Percentiles rank a stretch among this genome's conserved stretches.
Conservation (phyloP, 2,329 filamentous ascomycete species). For the Colletotrichum orchidophilum region DNA sequence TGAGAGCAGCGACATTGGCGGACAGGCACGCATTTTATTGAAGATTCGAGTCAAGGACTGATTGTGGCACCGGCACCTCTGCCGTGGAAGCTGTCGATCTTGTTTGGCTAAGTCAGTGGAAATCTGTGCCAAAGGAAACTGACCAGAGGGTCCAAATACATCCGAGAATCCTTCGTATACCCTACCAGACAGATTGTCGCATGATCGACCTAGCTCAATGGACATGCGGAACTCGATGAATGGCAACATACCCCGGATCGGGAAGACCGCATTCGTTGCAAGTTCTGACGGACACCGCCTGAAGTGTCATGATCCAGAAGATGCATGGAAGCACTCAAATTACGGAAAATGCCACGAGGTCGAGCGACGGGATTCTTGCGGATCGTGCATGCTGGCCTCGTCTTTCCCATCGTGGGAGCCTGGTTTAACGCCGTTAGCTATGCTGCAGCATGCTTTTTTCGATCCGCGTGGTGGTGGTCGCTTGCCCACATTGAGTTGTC, state of each 20-base stretch:
- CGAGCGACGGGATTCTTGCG: not conserved
- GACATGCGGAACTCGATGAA: not conserved
- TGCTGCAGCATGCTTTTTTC: not conserved
- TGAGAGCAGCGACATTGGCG: not conserved
- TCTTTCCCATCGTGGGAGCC: not conserved
- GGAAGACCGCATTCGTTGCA: not conserved
- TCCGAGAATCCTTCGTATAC: not conserved
- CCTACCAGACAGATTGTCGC: not conserved
- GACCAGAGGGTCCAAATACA: not conserved
- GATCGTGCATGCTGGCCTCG: not conserved
- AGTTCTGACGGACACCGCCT: not conserved
- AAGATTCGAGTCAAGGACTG: not conserved
- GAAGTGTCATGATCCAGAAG: not conserved
- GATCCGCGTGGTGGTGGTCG: not conserved
- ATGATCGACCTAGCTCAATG: not conserved
- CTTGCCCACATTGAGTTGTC: not conserved
- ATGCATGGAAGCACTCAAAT: not conserved
- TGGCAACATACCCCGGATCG: not conserved
- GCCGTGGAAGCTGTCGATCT: not conserved
- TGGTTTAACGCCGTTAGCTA: not conserved
- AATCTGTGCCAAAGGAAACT: not conserved
- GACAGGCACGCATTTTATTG: not conserved
- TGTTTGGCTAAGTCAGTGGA: not conserved
- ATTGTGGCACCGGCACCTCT: not conserved
- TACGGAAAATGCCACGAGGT: not conserved